phyloP scores from a whole-genome alignment of 2,329 filamentous ascomycete species.

The Reticulascus tulasneorum region DNA sequence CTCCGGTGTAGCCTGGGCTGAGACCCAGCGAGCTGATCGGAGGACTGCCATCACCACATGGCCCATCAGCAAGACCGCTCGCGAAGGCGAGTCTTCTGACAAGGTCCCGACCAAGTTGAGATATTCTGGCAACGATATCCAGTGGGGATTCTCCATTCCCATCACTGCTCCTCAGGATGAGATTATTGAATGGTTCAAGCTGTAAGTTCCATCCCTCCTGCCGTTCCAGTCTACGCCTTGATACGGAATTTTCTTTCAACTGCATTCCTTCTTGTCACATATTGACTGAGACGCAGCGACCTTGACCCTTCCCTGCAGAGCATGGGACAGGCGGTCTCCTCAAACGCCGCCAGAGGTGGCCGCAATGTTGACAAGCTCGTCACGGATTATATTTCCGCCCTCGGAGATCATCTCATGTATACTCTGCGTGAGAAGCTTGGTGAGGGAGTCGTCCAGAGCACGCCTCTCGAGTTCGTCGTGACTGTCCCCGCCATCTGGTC shows the following conservation, averaged over 20 bases:
- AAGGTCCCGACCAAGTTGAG: slow-evolving; percentile 49
- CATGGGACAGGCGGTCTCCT: slow-evolving; percentile 24
- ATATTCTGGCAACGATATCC: slow-evolving; percentile 33
- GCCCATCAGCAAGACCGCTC: slow-evolving; percentile 34
- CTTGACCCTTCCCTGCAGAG: slow-evolving; percentile 31
- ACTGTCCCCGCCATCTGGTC: slow-evolving; percentile 59
- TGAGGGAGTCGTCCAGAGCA: slow-evolving; percentile 35
- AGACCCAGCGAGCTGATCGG: slow-evolving; percentile 36
- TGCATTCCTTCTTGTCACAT: slow-evolving; percentile 1
- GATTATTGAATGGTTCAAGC: slow-evolving; percentile 46
- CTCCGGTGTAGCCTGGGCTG: slow-evolving; percentile 50
- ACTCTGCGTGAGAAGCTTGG: slow-evolving; percentile 39
- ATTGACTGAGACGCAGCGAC: slow-evolving; percentile 21
- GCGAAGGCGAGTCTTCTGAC: slow-evolving; percentile 32
- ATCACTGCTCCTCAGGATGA: slow-evolving; percentile 32
- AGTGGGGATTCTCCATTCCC: slow-evolving; percentile 50
- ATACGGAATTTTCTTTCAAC: slow-evolving; percentile 8
- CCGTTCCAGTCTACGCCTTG: not conserved
- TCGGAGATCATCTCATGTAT: slow-evolving; percentile 44
- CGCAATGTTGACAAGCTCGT: slow-evolving; percentile 35
- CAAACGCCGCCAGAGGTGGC: slow-evolving; percentile 22
- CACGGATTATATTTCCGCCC: slow-evolving; percentile 44
- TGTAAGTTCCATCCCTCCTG: slow-evolving; percentile 28
- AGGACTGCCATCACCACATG: slow-evolving; percentile 39
- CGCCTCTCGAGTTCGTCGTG: slow-evolving; percentile 48